Evolutionary conservation across 768 basidiomycete species (phyloP).

Genomic region (Gautieria morchelliformis): DNA sequence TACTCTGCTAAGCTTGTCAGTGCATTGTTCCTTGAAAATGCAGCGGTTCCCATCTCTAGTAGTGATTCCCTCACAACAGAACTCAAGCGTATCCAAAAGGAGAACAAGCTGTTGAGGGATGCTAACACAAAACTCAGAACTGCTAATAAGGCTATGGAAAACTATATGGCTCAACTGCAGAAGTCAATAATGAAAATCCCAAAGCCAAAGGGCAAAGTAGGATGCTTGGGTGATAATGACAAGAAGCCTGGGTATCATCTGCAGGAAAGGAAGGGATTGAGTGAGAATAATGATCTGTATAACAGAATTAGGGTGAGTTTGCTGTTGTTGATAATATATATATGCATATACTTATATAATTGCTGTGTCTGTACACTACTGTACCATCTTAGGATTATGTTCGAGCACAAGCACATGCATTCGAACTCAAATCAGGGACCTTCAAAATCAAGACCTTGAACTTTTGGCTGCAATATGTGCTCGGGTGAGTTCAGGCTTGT

Average conservation of each 20-base stretch:
- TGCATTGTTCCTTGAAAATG: no score
- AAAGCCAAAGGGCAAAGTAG: neutral
- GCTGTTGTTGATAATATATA: neutral
- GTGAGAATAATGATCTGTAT: neutral
- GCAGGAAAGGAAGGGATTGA: neutral
- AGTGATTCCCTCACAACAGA: no score
- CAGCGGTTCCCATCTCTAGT: no score
- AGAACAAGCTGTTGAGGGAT: no score
- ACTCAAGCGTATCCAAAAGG: no score
- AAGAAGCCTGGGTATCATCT: neutral
- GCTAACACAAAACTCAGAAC: neutral
- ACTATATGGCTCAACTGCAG: neutral
- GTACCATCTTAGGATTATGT: neutral
- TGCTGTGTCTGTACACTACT: neutral
- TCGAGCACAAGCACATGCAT: neutral
- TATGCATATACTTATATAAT: neutral
- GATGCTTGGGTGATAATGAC: neutral
- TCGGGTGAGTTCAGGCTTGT: no score
- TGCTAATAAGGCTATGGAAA: neutral
- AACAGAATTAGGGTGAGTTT: neutral
- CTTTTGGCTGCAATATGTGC: no score
- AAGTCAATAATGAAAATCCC: neutral
- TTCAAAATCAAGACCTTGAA: neutral
- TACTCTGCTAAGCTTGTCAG: no score
- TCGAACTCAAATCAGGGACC: neutral